phyloP scores from a whole-genome alignment of 352 stramenopile genomes.

The Pythium chondricola region DNA sequence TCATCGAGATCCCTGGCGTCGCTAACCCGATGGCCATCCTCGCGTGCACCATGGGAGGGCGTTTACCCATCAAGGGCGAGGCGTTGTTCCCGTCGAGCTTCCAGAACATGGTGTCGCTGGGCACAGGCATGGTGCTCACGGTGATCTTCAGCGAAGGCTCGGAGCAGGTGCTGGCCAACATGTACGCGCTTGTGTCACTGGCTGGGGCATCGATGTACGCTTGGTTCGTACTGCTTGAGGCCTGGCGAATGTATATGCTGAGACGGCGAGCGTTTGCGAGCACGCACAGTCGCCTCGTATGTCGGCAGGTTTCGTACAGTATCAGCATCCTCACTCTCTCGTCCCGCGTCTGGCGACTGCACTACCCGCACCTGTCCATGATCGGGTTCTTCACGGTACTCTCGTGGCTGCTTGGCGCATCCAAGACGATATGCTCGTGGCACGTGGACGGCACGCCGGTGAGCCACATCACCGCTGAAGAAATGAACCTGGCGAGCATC shows the following conservation, averaged over 20 bases:
- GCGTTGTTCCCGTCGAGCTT: not conserved
- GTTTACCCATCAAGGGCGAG: not conserved
- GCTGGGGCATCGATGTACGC: not conserved
- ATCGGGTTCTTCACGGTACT: conserved; percentile 4
- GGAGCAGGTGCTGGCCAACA: conserved; percentile 5
- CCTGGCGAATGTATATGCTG: not conserved
- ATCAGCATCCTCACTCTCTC: not conserved
- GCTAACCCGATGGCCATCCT: conserved; percentile 2
- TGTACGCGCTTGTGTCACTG: conserved; percentile 4
- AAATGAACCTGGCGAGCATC: not conserved
- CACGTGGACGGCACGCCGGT: not conserved
- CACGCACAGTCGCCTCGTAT: not conserved
- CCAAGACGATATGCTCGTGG: conserved; percentile 1
- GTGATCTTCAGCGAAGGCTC: conserved; percentile 2
- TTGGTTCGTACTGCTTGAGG: conserved; percentile 1
- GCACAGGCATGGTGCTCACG: conserved; percentile 4
- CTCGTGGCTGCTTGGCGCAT: not conserved
- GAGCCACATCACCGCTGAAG: not conserved
- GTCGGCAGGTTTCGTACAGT: not conserved
- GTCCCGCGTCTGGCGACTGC: not conserved
- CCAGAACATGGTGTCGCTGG: not conserved
- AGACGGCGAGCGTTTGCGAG: not conserved
- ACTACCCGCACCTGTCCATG: not conserved
- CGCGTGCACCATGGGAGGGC: conserved; percentile 8
- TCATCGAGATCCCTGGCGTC: conserved; percentile 1